Conservation (phyloP, 2,329 filamentous ascomycete genomes). For the Beauveria bassiana region DNA sequence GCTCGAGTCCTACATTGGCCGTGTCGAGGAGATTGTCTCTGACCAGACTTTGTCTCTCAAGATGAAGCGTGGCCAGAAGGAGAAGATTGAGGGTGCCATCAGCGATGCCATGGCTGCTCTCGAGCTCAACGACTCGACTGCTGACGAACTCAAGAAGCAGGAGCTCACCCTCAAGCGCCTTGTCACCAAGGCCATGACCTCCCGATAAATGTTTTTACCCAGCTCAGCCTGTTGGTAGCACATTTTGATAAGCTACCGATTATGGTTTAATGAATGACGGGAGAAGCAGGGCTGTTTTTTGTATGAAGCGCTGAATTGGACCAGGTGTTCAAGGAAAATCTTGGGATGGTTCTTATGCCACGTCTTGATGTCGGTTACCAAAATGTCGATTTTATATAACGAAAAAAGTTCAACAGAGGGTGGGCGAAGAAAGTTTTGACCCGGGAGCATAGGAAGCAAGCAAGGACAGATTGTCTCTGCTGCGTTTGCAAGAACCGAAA, state of each 20-base stretch:
- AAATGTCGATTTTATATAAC: slow-evolving; percentile 12
- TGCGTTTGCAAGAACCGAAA: slow-evolving; percentile 17
- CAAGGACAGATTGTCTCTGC: slow-evolving; percentile 22
- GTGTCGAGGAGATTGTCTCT: slow-evolving; percentile 97
- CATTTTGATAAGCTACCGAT: background rate
- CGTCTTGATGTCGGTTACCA: slow-evolving; percentile 7
- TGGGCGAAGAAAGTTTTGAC: background rate
- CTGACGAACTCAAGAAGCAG: slow-evolving; percentile 99
- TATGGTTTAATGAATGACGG: slow-evolving; percentile 5
- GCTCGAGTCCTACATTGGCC: slow-evolving; percentile 97
- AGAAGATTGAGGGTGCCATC: slow-evolving; percentile 97
- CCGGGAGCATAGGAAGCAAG: slow-evolving; percentile 15
- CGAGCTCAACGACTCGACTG: slow-evolving; percentile 83
- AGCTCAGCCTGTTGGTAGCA: background rate
- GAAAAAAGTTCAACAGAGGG: slow-evolving; percentile 11
- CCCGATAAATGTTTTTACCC: slow-evolving; percentile 54
- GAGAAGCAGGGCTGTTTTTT: slow-evolving; percentile 8
- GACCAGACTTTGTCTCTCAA: slow-evolving; percentile 94
- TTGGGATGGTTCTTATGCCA: slow-evolving; percentile 5
- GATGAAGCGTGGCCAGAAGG: slow-evolving; percentile 98
- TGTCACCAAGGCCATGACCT: slow-evolving; percentile 97
- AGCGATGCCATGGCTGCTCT: slow-evolving; percentile 97
- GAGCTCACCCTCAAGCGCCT: slow-evolving; percentile 95
- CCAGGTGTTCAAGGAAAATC: slow-evolving; percentile 12
- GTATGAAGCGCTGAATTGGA: slow-evolving; percentile 13